phyloP scores from a whole-genome alignment of 331 rosid genomes.

The Malus hybrid region DNA sequence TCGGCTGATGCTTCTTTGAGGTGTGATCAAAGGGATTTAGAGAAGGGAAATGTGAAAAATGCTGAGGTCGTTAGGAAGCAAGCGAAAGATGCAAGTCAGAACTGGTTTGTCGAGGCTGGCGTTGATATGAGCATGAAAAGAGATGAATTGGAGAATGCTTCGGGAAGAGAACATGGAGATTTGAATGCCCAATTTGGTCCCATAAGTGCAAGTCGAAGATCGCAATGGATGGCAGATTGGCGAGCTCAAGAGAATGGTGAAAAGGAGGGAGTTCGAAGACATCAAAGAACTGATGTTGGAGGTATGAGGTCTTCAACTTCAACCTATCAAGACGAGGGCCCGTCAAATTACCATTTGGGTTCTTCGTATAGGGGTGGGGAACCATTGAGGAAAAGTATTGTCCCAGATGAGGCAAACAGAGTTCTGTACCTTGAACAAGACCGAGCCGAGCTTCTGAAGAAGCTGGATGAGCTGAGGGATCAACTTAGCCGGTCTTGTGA shows the following conservation, averaged over 20 bases:
- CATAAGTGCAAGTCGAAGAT: slow-evolving; percentile 23
- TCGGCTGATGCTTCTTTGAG: slow-evolving; percentile 26
- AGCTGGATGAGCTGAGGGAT: slow-evolving; percentile 76
- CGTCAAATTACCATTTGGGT: slow-evolving; percentile 38
- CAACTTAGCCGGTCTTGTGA: slow-evolving; percentile 74
- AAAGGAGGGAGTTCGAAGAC: slow-evolving; percentile 36
- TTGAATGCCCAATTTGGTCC: slow-evolving; percentile 23
- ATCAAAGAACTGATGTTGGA: slow-evolving; percentile 39
- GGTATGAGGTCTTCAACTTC: slow-evolving; percentile 59
- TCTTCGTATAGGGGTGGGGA: slow-evolving; percentile 38
- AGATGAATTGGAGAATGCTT: slow-evolving; percentile 31
- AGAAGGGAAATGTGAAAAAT: slow-evolving; percentile 25
- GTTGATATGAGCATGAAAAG: slow-evolving; percentile 15
- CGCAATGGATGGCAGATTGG: slow-evolving; percentile 46
- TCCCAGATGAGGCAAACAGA: slow-evolving; percentile 34
- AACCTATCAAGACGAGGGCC: slow-evolving; percentile 53
- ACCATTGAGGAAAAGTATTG: slow-evolving; percentile 36
- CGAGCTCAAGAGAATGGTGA: slow-evolving; percentile 43
- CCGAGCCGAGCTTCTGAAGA: slow-evolving; percentile 81
- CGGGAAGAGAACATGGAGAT: slow-evolving; percentile 39
- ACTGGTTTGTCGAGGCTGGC: slow-evolving; percentile 30
- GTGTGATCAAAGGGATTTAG: slow-evolving; percentile 31
- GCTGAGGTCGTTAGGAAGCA: slow-evolving; percentile 26
- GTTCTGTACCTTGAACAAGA: slow-evolving; percentile 73
- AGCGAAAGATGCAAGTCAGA: slow-evolving; percentile 21